phyloP scores from a whole-genome alignment of 2,329 filamentous ascomycete species.

The Beauveria bassiana region DNA sequence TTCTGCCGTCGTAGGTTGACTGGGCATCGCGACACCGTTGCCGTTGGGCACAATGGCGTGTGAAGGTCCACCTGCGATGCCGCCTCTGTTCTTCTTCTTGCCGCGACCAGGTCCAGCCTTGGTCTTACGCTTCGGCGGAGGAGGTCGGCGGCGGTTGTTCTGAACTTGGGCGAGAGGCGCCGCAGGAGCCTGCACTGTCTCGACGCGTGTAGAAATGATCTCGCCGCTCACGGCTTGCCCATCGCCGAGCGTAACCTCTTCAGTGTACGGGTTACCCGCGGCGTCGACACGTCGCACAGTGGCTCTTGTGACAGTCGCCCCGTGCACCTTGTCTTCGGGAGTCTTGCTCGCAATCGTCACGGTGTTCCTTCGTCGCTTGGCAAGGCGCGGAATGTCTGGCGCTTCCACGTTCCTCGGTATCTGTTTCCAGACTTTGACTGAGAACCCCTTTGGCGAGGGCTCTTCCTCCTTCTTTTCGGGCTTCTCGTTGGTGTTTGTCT shows the following conservation, averaged over 20 bases:
- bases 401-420: conserved; percentile 51
- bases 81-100: conserved; percentile 65
- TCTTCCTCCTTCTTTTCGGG: conserved; percentile 58
- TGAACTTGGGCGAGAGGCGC: conserved; percentile 48
- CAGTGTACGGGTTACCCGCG: conserved; percentile 72
- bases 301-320: conserved; percentile 62
- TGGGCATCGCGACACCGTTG: conserved; percentile 19
- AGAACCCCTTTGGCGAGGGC: conserved; percentile 43
- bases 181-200: conserved; percentile 37
- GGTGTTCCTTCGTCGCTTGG: conserved; percentile 54
- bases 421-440: conserved; percentile 54
- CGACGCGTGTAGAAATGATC: conserved; percentile 56
- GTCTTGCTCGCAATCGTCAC: conserved; percentile 49
- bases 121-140: conserved; percentile 72
- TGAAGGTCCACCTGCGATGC: conserved; percentile 5
- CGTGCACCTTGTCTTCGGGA: conserved; percentile 34
- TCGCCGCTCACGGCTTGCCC: conserved; percentile 77
- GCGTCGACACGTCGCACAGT: conserved; percentile 74
- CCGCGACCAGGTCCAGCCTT: conserved; percentile 70
- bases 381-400: conserved; percentile 44
- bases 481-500: conserved; percentile 40
- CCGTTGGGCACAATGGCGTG: conserved; percentile 20
- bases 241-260: conserved; percentile 74
- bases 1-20: conserved; percentile 22
- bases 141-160: conserved; percentile 53